These are phyloP conservation scores for Colletotrichum navitas DNA, from an alignment of 2,329 filamentous ascomycete species.

Conservation along the genomic window DNA sequence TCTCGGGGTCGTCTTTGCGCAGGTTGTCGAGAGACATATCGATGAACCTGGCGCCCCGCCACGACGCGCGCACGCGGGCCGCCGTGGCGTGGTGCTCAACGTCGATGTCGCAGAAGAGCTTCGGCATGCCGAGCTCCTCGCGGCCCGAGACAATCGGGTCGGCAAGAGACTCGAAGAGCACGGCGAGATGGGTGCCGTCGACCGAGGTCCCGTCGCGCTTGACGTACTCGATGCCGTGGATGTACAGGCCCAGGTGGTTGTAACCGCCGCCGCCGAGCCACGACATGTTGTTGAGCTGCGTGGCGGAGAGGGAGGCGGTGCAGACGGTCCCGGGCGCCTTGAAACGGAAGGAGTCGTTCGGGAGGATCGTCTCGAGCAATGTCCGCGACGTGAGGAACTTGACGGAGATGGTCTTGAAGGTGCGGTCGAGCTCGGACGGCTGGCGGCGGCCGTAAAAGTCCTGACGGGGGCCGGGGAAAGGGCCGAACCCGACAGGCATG, in stretches of 20 bases:
- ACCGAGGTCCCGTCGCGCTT: slow-evolving; percentile 62
- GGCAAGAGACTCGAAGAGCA: slow-evolving; percentile 69
- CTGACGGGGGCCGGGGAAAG: slow-evolving; percentile 55
- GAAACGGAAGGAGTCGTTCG: slow-evolving; percentile 57
- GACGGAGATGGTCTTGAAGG: slow-evolving; percentile 60
- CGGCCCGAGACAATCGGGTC: slow-evolving; percentile 72
- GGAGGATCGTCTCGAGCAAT: slow-evolving; percentile 62
- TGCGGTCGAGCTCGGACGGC: slow-evolving; percentile 46
- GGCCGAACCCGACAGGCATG: slow-evolving; percentile 60
- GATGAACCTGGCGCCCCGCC: slow-evolving; percentile 57
- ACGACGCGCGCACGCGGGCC: slow-evolving; percentile 55
- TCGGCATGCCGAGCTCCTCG: slow-evolving; percentile 73
- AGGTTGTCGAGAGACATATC: slow-evolving; percentile 54
- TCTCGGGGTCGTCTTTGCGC: slow-evolving; percentile 45
- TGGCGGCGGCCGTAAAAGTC: slow-evolving; percentile 34
- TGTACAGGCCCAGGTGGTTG: slow-evolving; percentile 68
- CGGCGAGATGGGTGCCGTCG: slow-evolving; percentile 66
- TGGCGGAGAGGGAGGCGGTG: slow-evolving; percentile 57
- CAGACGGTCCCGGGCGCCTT: slow-evolving; percentile 57
- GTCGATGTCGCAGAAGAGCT: slow-evolving; percentile 66
- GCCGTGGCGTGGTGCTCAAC: slow-evolving; percentile 50
- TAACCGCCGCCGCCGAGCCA: slow-evolving; percentile 74
- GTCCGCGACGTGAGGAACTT: slow-evolving; percentile 65
- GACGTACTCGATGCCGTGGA: slow-evolving; percentile 71
- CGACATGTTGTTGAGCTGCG: slow-evolving; percentile 62